Conservation (phyloP, 2,329 filamentous ascomycete genomes). For the Aureobasidium lini region DNA sequence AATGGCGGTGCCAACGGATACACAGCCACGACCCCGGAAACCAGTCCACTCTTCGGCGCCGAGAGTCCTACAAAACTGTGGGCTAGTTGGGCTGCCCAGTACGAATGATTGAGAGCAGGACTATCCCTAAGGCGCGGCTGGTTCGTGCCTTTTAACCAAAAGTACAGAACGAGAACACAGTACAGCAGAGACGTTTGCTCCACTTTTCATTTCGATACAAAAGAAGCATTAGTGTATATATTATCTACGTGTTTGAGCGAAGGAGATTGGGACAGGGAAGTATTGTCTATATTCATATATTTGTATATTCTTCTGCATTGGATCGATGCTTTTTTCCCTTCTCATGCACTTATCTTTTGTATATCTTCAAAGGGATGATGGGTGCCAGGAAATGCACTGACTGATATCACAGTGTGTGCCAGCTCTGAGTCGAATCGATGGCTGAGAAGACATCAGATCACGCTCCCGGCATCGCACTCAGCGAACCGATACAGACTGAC, state of each 20-base stretch:
- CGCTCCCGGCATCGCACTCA: too few species aligned
- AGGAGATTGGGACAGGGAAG: neutral
- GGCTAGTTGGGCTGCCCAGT: slow-evolving; percentile 26
- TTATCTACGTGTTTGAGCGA: neutral
- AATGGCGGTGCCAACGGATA: neutral
- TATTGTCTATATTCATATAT: neutral
- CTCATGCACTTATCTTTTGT: too few species aligned
- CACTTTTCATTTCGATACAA: too few species aligned
- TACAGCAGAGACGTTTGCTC: neutral
- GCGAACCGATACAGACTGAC: too few species aligned
- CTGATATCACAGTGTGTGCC: too few species aligned
- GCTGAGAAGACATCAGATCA: too few species aligned
- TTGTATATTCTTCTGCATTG: neutral
- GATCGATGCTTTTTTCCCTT: slow-evolving; percentile 20
- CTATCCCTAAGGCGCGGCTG: neutral
- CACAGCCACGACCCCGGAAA: neutral
- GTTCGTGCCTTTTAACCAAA: neutral
- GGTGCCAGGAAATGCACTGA: too few species aligned
- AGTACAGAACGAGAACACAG: neutral
- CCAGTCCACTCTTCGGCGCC: slow-evolving; percentile 17
- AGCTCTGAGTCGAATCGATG: too few species aligned
- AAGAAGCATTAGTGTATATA: neutral
- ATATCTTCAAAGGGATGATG: too few species aligned
- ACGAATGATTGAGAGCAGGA: slow-evolving; percentile 16
- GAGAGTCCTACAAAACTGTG: slow-evolving; percentile 31